Percentiles rank a stretch among this genome's conserved stretches.
Conservation (phyloP, 2,329 filamentous ascomycete genomes). For the Aureobasidium musti region DNA sequence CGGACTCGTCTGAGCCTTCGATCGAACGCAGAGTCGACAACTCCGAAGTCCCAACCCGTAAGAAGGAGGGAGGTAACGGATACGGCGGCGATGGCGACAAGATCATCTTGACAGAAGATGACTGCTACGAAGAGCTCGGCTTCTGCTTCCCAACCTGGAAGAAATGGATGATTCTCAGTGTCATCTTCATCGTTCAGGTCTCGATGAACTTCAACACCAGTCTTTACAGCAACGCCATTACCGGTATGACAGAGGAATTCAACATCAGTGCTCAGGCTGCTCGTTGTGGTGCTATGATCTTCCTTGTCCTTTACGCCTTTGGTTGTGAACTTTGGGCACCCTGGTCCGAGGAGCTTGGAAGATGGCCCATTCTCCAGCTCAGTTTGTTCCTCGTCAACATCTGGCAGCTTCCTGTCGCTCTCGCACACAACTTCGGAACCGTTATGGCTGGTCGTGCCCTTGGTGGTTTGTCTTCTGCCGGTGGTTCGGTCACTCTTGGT, state of each 20-base stretch:
- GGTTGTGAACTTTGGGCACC: conserved; percentile 57
- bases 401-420: conserved; percentile 54
- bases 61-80: conserved; percentile 18
- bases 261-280: conserved; percentile 51
- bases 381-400: conserved; percentile 57
- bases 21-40: conserved; percentile 27
- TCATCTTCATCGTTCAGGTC: conserved; percentile 58
- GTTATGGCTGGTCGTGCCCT: conserved; percentile 52
- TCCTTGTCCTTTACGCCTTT: conserved; percentile 57
- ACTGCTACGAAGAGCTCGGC: conserved; percentile 51
- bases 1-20: conserved; percentile 18
- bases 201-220: conserved; percentile 63
- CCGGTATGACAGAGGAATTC: conserved; percentile 51
- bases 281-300: conserved; percentile 53
- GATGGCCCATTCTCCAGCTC: conserved; percentile 55
- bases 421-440: conserved; percentile 50
- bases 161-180: conserved; percentile 56
- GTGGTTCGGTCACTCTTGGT: conserved; percentile 65
- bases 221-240: conserved; percentile 56
- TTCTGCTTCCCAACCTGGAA: conserved; percentile 53
- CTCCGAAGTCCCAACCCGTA: conserved; percentile 17
- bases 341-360: conserved; percentile 56
- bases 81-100: background rate
- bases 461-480: conserved; percentile 63
- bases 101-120: conserved; percentile 25